A percentile compares a stretch with the other conserved stretches of the same genome.
Evolutionary conservation across 116 monocot species (phyloP).

Genomic region (Thalassia testudinum): DNA sequence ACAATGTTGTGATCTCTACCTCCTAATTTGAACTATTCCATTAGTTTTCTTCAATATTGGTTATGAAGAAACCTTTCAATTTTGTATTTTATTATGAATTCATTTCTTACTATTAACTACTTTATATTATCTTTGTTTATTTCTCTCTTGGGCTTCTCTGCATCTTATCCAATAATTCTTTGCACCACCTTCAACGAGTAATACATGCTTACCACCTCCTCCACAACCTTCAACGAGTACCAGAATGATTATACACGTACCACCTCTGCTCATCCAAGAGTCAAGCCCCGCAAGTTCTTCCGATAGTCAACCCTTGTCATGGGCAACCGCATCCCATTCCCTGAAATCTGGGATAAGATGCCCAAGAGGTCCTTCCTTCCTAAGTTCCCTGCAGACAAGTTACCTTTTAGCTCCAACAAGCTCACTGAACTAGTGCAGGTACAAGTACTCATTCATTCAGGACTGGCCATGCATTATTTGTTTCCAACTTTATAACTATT

Average conservation of each 20-base stretch:
- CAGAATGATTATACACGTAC: neutral
- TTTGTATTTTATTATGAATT: too few relatives aligned
- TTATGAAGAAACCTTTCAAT: too few relatives aligned
- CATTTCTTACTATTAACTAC: too few relatives aligned
- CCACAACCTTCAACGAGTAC: slow-evolving; percentile 8
- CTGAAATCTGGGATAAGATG: slow-evolving; percentile 34
- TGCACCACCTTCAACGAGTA: too few relatives aligned
- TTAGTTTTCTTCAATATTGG: too few relatives aligned
- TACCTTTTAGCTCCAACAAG: slow-evolving; percentile 15
- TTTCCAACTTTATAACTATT: neutral
- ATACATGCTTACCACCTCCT: too few relatives aligned
- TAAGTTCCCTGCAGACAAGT: slow-evolving; percentile 9
- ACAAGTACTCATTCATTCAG: neutral
- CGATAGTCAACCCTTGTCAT: slow-evolving; percentile 9
- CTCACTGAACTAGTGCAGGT: slow-evolving; percentile 9
- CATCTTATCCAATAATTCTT: too few relatives aligned
- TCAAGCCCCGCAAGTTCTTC: slow-evolving; percentile 41
- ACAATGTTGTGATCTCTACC: too few relatives aligned
- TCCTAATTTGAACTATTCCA: too few relatives aligned
- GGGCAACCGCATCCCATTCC: slow-evolving; percentile 16
- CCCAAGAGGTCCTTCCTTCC: slow-evolving; percentile 36
- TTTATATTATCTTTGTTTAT: too few relatives aligned
- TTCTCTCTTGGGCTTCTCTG: too few relatives aligned
- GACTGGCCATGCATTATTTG: too few relatives aligned
- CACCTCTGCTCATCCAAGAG: neutral